Conservation (phyloP, 2,329 filamentous ascomycete species). For the Emergomyces pasteurianus region DNA sequence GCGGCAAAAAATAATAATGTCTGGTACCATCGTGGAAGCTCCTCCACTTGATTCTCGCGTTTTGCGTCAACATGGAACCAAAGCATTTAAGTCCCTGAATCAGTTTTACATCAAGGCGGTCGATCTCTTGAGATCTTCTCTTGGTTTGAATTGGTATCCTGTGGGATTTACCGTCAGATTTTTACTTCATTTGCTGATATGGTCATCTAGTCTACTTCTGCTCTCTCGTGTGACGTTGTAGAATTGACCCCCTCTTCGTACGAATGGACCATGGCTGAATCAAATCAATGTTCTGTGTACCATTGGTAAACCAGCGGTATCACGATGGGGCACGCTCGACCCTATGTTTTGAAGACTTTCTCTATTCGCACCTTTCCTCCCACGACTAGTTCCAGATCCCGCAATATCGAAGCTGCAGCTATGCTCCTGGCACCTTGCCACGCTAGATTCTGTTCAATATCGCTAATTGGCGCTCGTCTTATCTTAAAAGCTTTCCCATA, state of each 20-base stretch:
- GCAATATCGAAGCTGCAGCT: neutral
- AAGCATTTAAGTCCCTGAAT: neutral
- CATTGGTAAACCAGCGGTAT: neutral
- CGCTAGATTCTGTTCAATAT: neutral
- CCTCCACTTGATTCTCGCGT: neutral
- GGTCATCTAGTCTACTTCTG: neutral
- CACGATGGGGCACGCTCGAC: neutral
- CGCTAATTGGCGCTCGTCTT: neutral
- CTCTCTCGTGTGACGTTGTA: neutral
- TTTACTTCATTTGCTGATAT: neutral
- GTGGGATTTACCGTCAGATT: neutral
- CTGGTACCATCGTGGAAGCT: neutral
- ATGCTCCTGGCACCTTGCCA: neutral
- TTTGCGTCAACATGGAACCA: neutral
- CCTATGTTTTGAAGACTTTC: neutral
- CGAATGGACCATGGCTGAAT: neutral
- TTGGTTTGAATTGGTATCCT: neutral
- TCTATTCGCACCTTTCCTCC: neutral
- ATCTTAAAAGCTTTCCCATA: neutral
- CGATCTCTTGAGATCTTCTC: neutral
- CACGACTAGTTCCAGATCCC: neutral
- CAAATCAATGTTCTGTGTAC: neutral
- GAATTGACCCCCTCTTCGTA: neutral
- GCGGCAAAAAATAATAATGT: neutral
- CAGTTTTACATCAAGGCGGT: neutral